Percentiles rank a stretch among this genome's conserved stretches.
These are phyloP conservation scores for Anastatica hierochuntica DNA, from an alignment of 345 rosid genomes.

Conservation along the genomic window DNA sequence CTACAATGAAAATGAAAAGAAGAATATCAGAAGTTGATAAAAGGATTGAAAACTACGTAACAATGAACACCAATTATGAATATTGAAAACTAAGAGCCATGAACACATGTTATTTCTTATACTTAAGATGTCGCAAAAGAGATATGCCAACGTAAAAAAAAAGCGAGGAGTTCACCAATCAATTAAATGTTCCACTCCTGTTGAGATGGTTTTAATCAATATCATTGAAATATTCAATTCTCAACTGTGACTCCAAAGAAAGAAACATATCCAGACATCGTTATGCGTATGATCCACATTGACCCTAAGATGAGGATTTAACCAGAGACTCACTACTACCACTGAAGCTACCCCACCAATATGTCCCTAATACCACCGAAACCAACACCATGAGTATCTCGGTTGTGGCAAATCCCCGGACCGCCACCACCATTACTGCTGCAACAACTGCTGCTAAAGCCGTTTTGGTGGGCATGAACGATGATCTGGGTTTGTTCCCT, in stretches of 20 bases:
- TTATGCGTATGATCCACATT: slow-evolving; percentile 7
- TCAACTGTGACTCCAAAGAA: neutral
- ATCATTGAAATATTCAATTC: neutral
- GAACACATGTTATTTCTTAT: too few relatives aligned
- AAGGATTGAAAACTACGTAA: neutral
- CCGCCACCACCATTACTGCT: slow-evolving; percentile 62
- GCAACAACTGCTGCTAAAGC: slow-evolving; percentile 75
- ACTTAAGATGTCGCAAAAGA: too few relatives aligned
- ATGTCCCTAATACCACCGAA: slow-evolving; percentile 67
- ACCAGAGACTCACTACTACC: slow-evolving; percentile 61
- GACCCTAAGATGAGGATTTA: slow-evolving; percentile 15
- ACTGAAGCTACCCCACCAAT: slow-evolving; percentile 68
- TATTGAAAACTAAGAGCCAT: neutral
- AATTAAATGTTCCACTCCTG: too few relatives aligned
- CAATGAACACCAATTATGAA: neutral
- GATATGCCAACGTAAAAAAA: neutral
- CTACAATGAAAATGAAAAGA: slow-evolving; percentile 33
- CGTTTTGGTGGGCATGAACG: slow-evolving; percentile 67
- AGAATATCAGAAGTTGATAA: slow-evolving; percentile 8
- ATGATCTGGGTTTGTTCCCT: slow-evolving; percentile 85
- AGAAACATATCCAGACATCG: neutral
- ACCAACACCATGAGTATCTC: slow-evolving; percentile 64
- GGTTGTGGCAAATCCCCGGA: slow-evolving; percentile 51
- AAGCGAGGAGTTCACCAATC: neutral
- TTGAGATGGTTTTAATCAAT: slow-evolving; percentile 11